Base-by-base conservation (phyloP, 2,329 filamentous ascomycete genomes). In the Hypoxylon sp. region DNA sequence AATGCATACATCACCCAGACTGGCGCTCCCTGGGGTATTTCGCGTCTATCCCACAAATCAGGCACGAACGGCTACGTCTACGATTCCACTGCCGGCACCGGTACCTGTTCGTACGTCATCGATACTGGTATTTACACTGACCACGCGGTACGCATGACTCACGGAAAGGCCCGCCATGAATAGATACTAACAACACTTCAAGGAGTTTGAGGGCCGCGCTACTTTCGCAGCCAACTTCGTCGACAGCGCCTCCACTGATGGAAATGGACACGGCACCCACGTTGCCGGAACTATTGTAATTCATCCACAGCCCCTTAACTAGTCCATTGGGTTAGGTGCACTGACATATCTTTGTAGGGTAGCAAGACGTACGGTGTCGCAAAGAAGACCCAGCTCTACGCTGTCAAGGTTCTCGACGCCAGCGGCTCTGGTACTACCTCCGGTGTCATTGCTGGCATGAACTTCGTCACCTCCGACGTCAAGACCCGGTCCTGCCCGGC, bases 61-160 rank as follows among this genome's bases (percentile, higher is more conserved):
- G 77, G 77, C 35, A 76, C 71, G 6, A 78, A 58, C 11, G 73
- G 77, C 53, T 86, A 85, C 70, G 67, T 76, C 30, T 85, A 85
- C 73, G 81, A 85, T 66, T 64, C 72, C 7, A 79, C 73, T 20
- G 81, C 82, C 22, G 84, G 84, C 13, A 61, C 74, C 13, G 80
- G 77, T 33, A 82, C 78, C 57, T 88, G 81, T 66, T 79, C 83
- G 54, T 89, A 89, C 74, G 77, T 89, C 57, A 77, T 89, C 61
- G 87, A 89, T 75, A 87, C 84, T 0, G 87, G 87, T 40, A 83
- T 89, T 58, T 80, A 81, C 46, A 81, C 77, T 20, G 63, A 74
- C 4, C 87, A 89, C 60, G 30, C 76, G 53, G 76, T 77, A 75
- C 8, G 74, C 60, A 22, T 58, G 27, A 57, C 59, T 55, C 31